phyloP scores from a whole-genome alignment of 148 eudicot genomes.

The Hydrangea macrophylla region DNA sequence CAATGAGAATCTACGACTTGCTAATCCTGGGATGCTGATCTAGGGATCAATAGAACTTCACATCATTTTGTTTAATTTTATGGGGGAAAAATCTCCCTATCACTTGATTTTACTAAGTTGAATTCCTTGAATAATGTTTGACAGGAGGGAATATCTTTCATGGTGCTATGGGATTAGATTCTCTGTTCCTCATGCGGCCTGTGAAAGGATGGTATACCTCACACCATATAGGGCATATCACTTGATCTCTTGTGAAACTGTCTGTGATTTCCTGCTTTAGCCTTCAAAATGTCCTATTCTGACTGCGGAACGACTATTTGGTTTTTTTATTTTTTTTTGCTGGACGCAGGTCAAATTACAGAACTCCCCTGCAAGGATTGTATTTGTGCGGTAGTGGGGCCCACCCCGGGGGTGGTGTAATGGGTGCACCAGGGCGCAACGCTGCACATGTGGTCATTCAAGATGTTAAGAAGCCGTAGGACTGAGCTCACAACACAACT shows the following conservation, averaged over 20 bases:
- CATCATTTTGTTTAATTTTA: no score
- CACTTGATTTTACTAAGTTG: neutral
- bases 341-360: constrained; percentile 70
- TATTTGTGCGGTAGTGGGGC: constrained; percentile 94
- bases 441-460: constrained; percentile 75
- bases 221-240: neutral
- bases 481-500: neutral
- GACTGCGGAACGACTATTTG: neutral
- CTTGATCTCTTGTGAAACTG: neutral
- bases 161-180: constrained; percentile 96
- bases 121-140: constrained; percentile 7
- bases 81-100: no score
- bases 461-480: constrained; percentile 38
- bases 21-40: neutral
- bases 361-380: constrained; percentile 74
- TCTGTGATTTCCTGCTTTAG: neutral
- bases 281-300: neutral
- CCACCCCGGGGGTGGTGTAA: constrained; percentile 98
- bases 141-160: constrained; percentile 96
- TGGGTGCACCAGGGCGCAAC: constrained; percentile 97
- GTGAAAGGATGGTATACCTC: constrained; percentile 56
- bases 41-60: neutral
- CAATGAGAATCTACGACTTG: neutral
- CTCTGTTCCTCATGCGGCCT: constrained; percentile 92
- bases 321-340: neutral